Percentiles rank a stretch among this genome's conserved stretches.
Conservation (phyloP, 345 rosid genomes). For the Brassica incana region DNA sequence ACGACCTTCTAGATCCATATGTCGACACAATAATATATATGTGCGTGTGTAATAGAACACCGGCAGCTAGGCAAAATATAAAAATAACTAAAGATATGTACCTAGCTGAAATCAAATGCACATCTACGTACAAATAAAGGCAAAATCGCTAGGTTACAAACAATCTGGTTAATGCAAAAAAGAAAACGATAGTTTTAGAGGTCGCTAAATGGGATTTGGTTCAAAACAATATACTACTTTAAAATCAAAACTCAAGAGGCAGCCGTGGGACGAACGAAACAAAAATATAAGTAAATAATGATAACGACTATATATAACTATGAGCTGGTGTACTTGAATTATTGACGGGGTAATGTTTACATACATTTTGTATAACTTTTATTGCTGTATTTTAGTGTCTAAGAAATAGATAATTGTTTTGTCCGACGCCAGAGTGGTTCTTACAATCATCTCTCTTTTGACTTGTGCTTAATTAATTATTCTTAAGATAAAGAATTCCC, state of each 20-base stretch:
- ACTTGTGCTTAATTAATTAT: not conserved
- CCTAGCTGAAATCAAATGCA: conserved; percentile 6
- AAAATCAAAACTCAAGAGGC: conserved; percentile 13
- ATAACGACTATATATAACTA: not conserved
- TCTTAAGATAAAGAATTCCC: not conserved
- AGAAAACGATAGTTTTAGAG: not conserved
- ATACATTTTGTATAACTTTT: not conserved
- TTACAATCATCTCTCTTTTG: not conserved
- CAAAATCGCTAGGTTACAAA: not conserved
- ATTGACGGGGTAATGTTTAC: conserved; percentile 3
- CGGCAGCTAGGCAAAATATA: not conserved
- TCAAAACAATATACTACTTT: not conserved
- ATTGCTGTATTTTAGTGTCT: not conserved
- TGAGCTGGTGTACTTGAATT: conserved; percentile 12
- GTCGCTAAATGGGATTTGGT: not conserved
- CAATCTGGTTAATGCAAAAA: not conserved
- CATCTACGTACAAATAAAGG: not conserved
- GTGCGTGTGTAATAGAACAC: not conserved
- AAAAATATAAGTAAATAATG: not conserved
- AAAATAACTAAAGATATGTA: not conserved
- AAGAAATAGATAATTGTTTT: not conserved
- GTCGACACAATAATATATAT: not conserved
- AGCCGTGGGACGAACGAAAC: conserved; percentile 22
- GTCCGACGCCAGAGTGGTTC: conserved; percentile 9
- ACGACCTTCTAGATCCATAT: conserved; percentile 15